Conservation (phyloP, 139 green algal species). For the Chlorella sp. region DNA sequence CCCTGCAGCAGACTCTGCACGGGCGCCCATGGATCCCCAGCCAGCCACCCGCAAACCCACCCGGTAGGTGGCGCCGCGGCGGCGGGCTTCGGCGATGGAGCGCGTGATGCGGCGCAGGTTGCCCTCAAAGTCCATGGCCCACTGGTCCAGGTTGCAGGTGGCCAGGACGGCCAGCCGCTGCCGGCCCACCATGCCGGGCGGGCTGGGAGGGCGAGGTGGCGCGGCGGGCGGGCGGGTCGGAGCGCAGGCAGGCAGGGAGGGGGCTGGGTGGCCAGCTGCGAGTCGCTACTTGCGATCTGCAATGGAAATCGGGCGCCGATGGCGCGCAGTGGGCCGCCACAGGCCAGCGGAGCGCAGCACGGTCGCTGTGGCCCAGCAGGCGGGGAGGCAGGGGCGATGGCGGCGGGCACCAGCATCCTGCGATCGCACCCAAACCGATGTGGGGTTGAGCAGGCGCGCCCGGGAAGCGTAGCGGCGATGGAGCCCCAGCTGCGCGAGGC, state of each 20-base stretch:
- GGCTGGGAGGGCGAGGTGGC: background rate
- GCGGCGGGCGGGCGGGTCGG: too few species aligned
- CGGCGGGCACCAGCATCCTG: too few species aligned
- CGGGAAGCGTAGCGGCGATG: background rate
- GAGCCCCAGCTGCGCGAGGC: slow-evolving; percentile 6
- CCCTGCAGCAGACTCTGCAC: slow-evolving; percentile 96
- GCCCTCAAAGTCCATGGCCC: slow-evolving; percentile 96
- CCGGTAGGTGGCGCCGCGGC: slow-evolving; percentile 77
- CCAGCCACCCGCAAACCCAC: slow-evolving; percentile 85
- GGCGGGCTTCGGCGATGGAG: slow-evolving; percentile 82
- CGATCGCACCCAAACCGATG: too few species aligned
- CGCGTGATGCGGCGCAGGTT: slow-evolving; percentile 86
- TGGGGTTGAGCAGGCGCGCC: too few species aligned
- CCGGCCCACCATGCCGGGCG: slow-evolving; percentile 7
- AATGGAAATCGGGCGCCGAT: too few species aligned
- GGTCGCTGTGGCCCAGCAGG: too few species aligned
- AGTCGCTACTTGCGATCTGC: too few species aligned
- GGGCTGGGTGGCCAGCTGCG: too few species aligned
- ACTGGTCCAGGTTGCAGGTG: slow-evolving; percentile 98
- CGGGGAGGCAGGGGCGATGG: too few species aligned
- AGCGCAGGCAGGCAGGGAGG: too few species aligned
- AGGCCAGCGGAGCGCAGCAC: too few species aligned
- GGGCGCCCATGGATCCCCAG: slow-evolving; percentile 95
- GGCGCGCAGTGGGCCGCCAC: too few species aligned
- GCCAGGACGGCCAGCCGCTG: slow-evolving; percentile 68